Conservation (phyloP, 495 filamentous ascomycete genomes). For the Aspergillus bridgeri region DNA sequence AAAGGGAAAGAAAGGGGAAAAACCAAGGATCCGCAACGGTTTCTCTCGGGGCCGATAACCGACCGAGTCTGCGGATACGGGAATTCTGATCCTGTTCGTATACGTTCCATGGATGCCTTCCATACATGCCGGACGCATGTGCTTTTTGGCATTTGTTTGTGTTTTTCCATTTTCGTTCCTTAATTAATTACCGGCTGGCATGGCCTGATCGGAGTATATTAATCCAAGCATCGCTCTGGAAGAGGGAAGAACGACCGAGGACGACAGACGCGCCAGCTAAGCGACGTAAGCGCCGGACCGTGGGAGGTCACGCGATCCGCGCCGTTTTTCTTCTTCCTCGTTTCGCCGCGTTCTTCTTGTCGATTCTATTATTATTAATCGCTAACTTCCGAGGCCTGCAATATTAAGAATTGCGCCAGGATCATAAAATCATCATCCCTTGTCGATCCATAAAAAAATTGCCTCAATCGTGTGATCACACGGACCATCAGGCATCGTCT, state of each 20-base stretch:
- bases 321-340: not conserved
- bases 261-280: not conserved
- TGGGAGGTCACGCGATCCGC: not conserved
- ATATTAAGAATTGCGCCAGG: not conserved
- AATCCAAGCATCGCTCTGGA: not conserved
- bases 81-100: not conserved
- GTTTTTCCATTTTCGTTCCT: too few relatives aligned
- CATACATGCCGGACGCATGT: not conserved
- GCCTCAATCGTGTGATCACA: not conserved
- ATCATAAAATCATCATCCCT: not conserved
- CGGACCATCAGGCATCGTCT: too few relatives aligned
- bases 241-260: not conserved
- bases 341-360: too few relatives aligned
- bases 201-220: not conserved
- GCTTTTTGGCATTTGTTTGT: too few relatives aligned
- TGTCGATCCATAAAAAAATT: not conserved
- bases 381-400: too few relatives aligned
- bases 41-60: slow-evolving; percentile 6
- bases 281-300: not conserved
- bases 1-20: not conserved
- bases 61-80: slow-evolving; percentile 2
- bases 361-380: too few relatives aligned
- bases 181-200: not conserved
- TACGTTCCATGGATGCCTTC: not conserved
- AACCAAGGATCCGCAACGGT: not conserved